Evolutionary conservation across 352 stramenopile genomes (phyloP), one percentile per base, ranked within the genome.

Genomic region (Phytophthora pseudosyringae): DNA sequence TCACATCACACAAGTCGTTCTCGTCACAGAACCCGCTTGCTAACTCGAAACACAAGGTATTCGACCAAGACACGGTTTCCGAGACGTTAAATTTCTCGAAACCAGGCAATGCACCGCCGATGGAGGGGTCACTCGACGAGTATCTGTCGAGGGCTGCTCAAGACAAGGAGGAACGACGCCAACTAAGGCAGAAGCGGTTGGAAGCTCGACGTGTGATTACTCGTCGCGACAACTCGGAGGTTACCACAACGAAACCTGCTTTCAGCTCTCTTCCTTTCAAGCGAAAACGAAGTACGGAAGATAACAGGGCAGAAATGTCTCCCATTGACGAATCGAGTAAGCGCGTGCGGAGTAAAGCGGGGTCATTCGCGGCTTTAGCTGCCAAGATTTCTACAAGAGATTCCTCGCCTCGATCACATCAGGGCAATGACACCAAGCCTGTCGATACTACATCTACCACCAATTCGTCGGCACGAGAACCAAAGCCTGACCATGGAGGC

Each of bases 61-160:
- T 33, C 21, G 40, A 60, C 31, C 39, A 58, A 56, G 21, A 10
- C 35, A 32, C 4, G 12, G 21, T 21, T 21, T 21, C 21, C 21
- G 51, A 64, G 31, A 49, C 45, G 4, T 16, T 43, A 4, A 41
- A 40, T 36, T 46, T 59, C 15, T 64, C 39, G n/a, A 46, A 29
- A 31, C 36, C 28, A 33, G 16, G 57, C 8, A 50, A 48, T 21
- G 13, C 21, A 25, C 15, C 8, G 31, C n/a, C 21, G 18, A 13
- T 18, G n/a, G 35, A 58, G 29, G 29, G 4, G 15, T 51, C 40
- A 18, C 31, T 60, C 2, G 31, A 60, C 26, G 47, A 64, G 31
- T 45, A 51, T 41, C n/a, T 45, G 21, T 31, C 10, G 18, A 51
- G 25, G 40, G 8, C 12, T n/a, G 16, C 32, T 62, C 26, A 55